Conservation (phyloP, 805 yeast species). For the Candida ascalaphidarum region DNA sequence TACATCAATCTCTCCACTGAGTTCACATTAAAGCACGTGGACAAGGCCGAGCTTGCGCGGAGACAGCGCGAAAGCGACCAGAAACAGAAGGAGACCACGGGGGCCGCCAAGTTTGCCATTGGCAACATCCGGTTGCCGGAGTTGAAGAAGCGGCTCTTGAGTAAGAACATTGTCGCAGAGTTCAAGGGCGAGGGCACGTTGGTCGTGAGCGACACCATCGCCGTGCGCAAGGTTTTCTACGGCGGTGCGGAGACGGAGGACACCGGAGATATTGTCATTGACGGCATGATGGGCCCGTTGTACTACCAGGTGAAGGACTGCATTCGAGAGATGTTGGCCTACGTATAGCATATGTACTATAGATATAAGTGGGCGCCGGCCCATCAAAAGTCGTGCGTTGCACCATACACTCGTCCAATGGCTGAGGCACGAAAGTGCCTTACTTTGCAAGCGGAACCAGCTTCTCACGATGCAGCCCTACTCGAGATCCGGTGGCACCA, state of each 20-base stretch:
- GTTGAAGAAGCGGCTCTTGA: conserved; percentile 52
- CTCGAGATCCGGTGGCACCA: conserved; percentile 39
- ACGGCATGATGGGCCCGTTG: conserved; percentile 67
- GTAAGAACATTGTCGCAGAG: conserved; percentile 65
- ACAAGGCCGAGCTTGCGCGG: conserved; percentile 7
- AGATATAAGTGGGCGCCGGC: too few species aligned
- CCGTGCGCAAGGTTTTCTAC: conserved; percentile 57
- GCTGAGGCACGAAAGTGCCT: too few species aligned
- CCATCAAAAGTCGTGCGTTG: too few species aligned
- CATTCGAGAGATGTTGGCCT: conserved; percentile 68
- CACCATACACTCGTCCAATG: too few species aligned
- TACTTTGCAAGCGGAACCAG: too few species aligned
- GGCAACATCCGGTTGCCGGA: conserved; percentile 87
- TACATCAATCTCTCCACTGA: conserved; percentile 21
- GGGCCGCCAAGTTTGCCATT: conserved; percentile 49
- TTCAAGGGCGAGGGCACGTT: conserved; percentile 90
- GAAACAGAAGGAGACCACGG: conserved; percentile 1
- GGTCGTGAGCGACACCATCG: conserved; percentile 71
- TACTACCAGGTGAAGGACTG: conserved; percentile 72
- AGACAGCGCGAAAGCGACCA: conserved; percentile 1
- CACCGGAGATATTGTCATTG: conserved; percentile 78
- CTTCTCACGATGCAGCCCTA: conserved; percentile 33
- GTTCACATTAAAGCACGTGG: conserved; percentile 20
- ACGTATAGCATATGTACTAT: too few species aligned
- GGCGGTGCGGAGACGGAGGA: conserved; percentile 33